These are phyloP conservation scores for Clavispora santaluciae DNA, from an alignment of 805 yeast species.

Conservation along the genomic window DNA sequence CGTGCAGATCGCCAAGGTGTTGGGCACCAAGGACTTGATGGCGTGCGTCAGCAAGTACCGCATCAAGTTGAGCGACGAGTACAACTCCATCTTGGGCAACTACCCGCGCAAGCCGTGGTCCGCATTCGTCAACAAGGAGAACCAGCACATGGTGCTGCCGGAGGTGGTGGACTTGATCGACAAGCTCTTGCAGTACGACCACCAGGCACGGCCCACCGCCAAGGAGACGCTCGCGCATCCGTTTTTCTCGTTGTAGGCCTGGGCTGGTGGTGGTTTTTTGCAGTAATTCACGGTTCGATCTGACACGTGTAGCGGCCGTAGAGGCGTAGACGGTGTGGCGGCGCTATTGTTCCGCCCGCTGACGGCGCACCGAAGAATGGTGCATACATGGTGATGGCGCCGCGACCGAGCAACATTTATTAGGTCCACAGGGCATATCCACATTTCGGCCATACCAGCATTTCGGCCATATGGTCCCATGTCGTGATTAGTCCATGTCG, in stretches of 20 bases:
- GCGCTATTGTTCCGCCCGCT: too few relatives aligned
- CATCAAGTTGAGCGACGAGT: constrained; percentile 66
- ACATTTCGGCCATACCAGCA: too few relatives aligned
- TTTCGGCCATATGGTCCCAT: too few relatives aligned
- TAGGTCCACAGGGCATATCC: too few relatives aligned
- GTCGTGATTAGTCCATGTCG: too few relatives aligned
- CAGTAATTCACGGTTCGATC: background rate
- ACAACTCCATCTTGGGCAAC: constrained; percentile 62
- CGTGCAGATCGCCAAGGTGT: constrained; percentile 80
- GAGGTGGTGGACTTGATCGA: constrained; percentile 82
- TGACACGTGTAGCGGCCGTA: background rate
- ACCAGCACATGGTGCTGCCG: constrained; percentile 56
- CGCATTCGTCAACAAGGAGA: constrained; percentile 64
- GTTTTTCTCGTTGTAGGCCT: constrained; percentile 22
- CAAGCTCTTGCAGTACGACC: constrained; percentile 76
- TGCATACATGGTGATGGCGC: too few relatives aligned
- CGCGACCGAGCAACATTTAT: too few relatives aligned
- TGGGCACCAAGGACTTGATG: constrained; percentile 79
- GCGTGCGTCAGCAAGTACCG: constrained; percentile 68
- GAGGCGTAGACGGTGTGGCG: too few relatives aligned
- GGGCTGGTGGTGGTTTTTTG: background rate
- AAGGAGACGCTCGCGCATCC: constrained; percentile 79
- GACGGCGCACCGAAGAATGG: too few relatives aligned
- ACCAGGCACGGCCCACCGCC: constrained; percentile 83
- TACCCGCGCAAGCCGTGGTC: constrained; percentile 86